Conservation (phyloP, 2,329 filamentous ascomycete genomes). For the Claviceps sp. region DNA sequence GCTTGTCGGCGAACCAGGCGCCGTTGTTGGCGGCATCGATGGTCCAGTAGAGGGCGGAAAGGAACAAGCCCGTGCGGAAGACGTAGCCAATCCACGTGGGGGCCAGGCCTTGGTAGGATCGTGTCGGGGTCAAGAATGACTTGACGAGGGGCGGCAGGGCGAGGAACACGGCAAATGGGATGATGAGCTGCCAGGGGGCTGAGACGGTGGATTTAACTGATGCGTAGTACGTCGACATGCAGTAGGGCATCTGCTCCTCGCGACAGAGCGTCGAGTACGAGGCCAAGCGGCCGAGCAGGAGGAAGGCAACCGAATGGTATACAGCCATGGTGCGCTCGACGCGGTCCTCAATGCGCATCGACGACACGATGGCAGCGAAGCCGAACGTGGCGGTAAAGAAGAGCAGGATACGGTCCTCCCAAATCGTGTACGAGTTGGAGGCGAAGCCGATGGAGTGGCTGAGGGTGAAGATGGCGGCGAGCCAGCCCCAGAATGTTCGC, state of each 20-base stretch:
- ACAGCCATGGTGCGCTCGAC: constrained; percentile 62
- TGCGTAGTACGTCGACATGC: constrained; percentile 88
- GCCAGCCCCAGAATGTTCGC: constrained; percentile 75
- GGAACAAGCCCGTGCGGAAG: constrained; percentile 61
- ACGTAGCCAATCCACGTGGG: constrained; percentile 72
- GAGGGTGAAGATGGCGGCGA: constrained; percentile 68
- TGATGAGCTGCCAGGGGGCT: constrained; percentile 72
- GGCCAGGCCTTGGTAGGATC: constrained; percentile 78
- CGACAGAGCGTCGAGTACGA: constrained; percentile 87
- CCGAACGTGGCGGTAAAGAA: constrained; percentile 89
- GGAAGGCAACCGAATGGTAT: constrained; percentile 76
- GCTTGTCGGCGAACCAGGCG: constrained; percentile 52
- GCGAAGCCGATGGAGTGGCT: constrained; percentile 88
- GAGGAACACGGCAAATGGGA: constrained; percentile 63
- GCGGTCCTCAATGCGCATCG: constrained; percentile 55
- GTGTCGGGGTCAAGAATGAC: constrained; percentile 67
- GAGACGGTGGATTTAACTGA: constrained; percentile 87
- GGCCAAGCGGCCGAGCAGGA: constrained; percentile 63
- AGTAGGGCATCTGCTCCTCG: constrained; percentile 97
- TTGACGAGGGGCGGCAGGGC: constrained; percentile 63
- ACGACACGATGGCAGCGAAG: constrained; percentile 57
- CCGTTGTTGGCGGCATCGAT: constrained; percentile 81
- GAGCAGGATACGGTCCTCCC: constrained; percentile 89
- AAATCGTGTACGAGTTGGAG: constrained; percentile 96
- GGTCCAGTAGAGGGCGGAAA: constrained; percentile 74